Conservation (phyloP, 495 filamentous ascomycete genomes). For the Stereocaulon alpinum region DNA sequence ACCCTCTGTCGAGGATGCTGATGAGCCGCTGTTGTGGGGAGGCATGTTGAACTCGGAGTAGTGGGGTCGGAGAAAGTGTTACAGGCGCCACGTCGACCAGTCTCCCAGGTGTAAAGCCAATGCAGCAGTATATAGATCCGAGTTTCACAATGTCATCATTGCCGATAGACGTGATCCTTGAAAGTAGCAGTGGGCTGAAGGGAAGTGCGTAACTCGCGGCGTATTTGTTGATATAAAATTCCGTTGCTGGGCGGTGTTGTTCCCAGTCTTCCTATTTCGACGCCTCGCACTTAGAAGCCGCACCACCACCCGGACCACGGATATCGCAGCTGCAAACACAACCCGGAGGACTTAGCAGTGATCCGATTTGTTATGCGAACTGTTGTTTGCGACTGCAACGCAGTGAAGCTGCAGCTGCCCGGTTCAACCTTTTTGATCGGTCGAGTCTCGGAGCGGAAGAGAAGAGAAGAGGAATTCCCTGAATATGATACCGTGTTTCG, state of each 20-base stretch:
- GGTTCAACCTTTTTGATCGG: background rate
- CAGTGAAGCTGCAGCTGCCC: conserved; percentile 1
- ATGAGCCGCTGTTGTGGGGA: conserved; percentile 15
- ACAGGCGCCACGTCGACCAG: background rate
- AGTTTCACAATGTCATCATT: conserved; percentile 1
- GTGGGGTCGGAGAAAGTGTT: background rate
- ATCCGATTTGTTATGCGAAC: conserved; percentile 3
- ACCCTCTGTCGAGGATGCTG: conserved; percentile 31
- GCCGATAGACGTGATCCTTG: background rate
- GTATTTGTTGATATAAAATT: conserved; percentile 14
- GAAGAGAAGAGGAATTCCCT: background rate
- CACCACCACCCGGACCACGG: background rate
- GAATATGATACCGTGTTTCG: conserved; percentile 10
- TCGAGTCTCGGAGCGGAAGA: background rate
- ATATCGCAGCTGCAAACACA: background rate
- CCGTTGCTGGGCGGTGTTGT: conserved; percentile 14
- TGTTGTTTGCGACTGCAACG: background rate
- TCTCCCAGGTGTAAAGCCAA: background rate
- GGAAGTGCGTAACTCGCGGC: background rate
- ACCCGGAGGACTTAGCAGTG: background rate
- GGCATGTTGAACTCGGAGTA: conserved; percentile 13
- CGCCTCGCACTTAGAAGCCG: background rate
- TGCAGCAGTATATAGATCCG: background rate
- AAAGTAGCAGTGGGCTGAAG: background rate
- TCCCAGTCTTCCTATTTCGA: background rate